Conservation (phyloP, 768 basidiomycete species). For the Tulasnella sp. region DNA sequence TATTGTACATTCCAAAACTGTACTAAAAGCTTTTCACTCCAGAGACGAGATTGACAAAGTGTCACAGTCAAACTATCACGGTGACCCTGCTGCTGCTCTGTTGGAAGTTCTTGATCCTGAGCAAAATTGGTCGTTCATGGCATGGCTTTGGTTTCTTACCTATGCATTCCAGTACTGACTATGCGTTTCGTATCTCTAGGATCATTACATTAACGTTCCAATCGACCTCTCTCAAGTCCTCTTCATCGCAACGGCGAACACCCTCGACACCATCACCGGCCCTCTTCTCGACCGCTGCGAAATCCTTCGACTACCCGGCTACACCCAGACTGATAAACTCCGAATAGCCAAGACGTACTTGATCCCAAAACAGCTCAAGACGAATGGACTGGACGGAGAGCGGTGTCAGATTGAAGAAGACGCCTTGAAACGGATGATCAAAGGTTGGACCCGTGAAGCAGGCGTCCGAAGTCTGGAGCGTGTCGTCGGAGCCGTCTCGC, state of each 20-base stretch:
- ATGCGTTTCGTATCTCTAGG: conserved; percentile 32
- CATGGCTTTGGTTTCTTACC: neutral
- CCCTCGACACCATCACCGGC: conserved; percentile 76
- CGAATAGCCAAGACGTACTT: conserved; percentile 81
- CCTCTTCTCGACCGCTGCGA: conserved; percentile 88
- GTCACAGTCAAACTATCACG: conserved; percentile 69
- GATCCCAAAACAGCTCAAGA: conserved; percentile 72
- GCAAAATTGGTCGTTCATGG: conserved; percentile 52
- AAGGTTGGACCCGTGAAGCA: conserved; percentile 78
- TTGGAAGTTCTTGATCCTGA: conserved; percentile 92
- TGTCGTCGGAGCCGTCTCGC: conserved; percentile 75
- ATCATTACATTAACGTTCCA: conserved; percentile 86
- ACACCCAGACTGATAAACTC: conserved; percentile 85
- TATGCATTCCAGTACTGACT: too few relatives aligned
- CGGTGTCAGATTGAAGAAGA: conserved; percentile 58
- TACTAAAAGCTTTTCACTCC: neutral
- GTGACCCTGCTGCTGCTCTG: conserved; percentile 82
- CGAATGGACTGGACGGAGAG: conserved; percentile 51
- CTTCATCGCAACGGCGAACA: conserved; percentile 89
- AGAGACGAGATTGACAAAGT: conserved; percentile 82
- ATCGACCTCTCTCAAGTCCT: conserved; percentile 80
- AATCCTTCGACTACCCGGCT: conserved; percentile 68
- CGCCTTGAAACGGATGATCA: conserved; percentile 58
- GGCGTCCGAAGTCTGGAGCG: conserved; percentile 88
- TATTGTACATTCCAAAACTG: too few relatives aligned